phyloP scores from a whole-genome alignment of 2,329 filamentous ascomycete genomes.

The Calonectria pseudoturangicola region DNA sequence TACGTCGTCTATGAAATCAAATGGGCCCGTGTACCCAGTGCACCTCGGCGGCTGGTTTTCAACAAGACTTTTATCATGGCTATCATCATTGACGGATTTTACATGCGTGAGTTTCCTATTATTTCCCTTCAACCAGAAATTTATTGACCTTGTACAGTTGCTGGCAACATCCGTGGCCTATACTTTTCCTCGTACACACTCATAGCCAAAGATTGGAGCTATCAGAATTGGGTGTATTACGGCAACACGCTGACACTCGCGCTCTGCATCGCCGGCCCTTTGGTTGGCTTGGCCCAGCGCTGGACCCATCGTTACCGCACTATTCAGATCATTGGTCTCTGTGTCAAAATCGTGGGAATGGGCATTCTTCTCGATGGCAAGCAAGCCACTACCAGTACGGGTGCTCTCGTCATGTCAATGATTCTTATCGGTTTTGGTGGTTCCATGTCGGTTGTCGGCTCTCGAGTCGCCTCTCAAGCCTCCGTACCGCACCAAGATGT shows the following conservation, averaged over 20 bases:
- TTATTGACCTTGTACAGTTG: constrained; percentile 46
- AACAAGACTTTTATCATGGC: constrained; percentile 58
- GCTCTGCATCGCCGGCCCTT: constrained; percentile 58
- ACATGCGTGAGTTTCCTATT: constrained; percentile 47
- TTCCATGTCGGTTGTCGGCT: constrained; percentile 60
- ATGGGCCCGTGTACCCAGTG: constrained; percentile 52
- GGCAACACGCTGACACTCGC: constrained; percentile 59
- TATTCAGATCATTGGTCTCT: constrained; percentile 60
- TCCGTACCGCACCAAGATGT: constrained; percentile 63
- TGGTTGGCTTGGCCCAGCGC: constrained; percentile 58
- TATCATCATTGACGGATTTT: constrained; percentile 56
- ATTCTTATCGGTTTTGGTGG: constrained; percentile 60
- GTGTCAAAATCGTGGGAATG: constrained; percentile 61
- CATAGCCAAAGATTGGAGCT: constrained; percentile 58
- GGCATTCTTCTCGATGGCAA: constrained; percentile 57
- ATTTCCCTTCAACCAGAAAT: background rate
- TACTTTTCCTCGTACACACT: constrained; percentile 59
- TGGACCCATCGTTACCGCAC: constrained; percentile 62
- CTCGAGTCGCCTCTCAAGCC: constrained; percentile 61
- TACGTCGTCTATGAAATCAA: constrained; percentile 69
- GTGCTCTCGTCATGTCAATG: constrained; percentile 56
- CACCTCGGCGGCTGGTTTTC: constrained; percentile 52
- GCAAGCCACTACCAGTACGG: constrained; percentile 54
- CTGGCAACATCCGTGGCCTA: constrained; percentile 57
- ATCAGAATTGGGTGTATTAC: constrained; percentile 61